Evolutionary conservation across 1,284 basidiomycete genomes (phyloP), one percentile per base, ranked within the genome.

Genomic region (Marasmius fiardii): DNA sequence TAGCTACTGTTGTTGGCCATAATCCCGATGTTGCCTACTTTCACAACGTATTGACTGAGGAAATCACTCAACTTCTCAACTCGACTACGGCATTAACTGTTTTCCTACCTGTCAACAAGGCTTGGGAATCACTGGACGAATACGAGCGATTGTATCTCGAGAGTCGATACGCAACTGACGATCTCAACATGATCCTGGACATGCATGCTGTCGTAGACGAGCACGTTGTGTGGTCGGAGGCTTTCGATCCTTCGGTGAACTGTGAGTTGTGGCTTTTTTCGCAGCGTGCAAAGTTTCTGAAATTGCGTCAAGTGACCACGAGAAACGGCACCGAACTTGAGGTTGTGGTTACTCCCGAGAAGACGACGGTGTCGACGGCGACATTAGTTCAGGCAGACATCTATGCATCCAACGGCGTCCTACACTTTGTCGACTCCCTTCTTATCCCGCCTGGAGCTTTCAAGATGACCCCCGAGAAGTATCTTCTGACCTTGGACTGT

Each of bases 361-460:
- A 79, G 57, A 79, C 86, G 26, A 77, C 68, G 23, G 76, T 95
- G 39, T 90, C 89, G 47, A 78, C 78, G 24, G 86, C 91, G 1
- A 72, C 78, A 21, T 75, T 94, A 26, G 66, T 85, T 7, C 75
- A 85, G 16, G 81, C 85, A 4, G 94, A 98, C 67, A 85, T 95
- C 44, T 93, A 95, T 63, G 93, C 93, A 2, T 88, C 91, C n/a
- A 98, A 98, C 63, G 95, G 95, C 49, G 97, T 98, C 43, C 70
- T 98, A 20, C 97, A 99, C 70, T 82, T 95, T 44, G 81, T 99
- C 41, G 90, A 91, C 8, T 81, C 83, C 12, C 80, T 99, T 21
- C 82, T 99, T 12, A 70, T 97, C 12, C 92, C 94, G 1, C 79
- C 82, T 0, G 85, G 83, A 7, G 79, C 89, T 31, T 82, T 99